phyloP scores from a whole-genome alignment of 2,329 filamentous ascomycete species.

The Clarireedia monteithiana region DNA sequence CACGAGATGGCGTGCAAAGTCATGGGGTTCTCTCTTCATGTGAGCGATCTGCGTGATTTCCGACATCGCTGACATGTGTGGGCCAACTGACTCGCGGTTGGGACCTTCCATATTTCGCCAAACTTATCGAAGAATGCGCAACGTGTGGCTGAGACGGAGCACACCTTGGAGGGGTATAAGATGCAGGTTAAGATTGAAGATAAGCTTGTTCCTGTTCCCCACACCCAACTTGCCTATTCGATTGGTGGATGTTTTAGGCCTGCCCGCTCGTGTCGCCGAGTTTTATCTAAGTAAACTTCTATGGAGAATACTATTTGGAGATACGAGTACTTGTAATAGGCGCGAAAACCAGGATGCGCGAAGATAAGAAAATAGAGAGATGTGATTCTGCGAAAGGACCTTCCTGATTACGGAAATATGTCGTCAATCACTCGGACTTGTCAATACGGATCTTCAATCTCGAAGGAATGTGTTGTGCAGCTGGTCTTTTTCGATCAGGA shows the following conservation, averaged over 20 bases:
- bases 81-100: background rate
- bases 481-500: background rate
- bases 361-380: constrained; percentile 6
- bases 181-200: background rate
- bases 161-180: background rate
- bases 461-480: background rate
- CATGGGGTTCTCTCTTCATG: background rate
- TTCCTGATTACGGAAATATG: constrained; percentile 6
- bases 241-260: constrained; percentile 5
- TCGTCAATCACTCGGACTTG: background rate
- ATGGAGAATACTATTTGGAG: background rate
- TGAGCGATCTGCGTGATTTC: background rate
- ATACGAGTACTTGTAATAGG: background rate
- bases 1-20: background rate
- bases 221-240: background rate
- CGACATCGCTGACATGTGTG: background rate
- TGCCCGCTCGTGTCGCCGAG: background rate
- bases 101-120: background rate
- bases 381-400: background rate
- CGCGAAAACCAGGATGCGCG: background rate
- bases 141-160: background rate
- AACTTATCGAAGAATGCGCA: background rate
- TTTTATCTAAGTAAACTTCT: background rate
- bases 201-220: constrained; percentile 1
- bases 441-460: background rate